A percentile compares a stretch with the other conserved stretches of the same genome.
phyloP scores from a whole-genome alignment of 1,139 yeast species.

The Nakaseomyces sp. region DNA sequence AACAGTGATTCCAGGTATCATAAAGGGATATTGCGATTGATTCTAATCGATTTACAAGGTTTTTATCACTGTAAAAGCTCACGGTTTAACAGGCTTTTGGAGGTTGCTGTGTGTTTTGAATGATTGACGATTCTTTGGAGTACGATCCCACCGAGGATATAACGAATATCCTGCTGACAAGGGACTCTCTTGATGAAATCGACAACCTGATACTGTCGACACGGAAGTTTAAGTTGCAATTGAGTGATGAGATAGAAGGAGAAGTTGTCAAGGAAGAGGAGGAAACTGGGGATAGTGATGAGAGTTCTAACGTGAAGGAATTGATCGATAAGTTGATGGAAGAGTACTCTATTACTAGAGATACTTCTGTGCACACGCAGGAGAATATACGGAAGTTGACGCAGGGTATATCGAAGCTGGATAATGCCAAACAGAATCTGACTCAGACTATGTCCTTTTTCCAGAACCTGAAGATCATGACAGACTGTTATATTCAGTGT shows the following conservation, averaged over 20 bases:
- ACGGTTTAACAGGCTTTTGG: too few relatives aligned
- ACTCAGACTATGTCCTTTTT: constrained; percentile 78
- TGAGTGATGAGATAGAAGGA: constrained; percentile 30
- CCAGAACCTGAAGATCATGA: constrained; percentile 78
- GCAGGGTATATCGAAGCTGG: constrained; percentile 65
- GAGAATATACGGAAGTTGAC: constrained; percentile 61
- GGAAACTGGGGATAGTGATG: constrained; percentile 12
- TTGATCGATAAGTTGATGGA: constrained; percentile 29
- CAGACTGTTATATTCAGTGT: constrained; percentile 66
- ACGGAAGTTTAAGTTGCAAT: constrained; percentile 39
- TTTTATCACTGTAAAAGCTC: too few relatives aligned
- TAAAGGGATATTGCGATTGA: too few relatives aligned
- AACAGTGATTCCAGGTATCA: too few relatives aligned
- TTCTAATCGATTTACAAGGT: too few relatives aligned
- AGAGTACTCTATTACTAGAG: constrained; percentile 39
- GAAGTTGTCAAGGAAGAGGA: constrained; percentile 27
- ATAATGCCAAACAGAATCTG: constrained; percentile 72
- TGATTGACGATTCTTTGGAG: constrained; percentile 20
- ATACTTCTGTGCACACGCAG: constrained; percentile 50
- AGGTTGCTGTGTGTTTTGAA: background rate
- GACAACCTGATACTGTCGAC: constrained; percentile 38
- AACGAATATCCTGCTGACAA: constrained; percentile 32
- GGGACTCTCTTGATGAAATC: constrained; percentile 40
- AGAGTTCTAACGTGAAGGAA: constrained; percentile 10
- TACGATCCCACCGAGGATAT: constrained; percentile 38